Conservation (phyloP, 2,329 filamentous ascomycete genomes). For the Triangularia setosa region DNA sequence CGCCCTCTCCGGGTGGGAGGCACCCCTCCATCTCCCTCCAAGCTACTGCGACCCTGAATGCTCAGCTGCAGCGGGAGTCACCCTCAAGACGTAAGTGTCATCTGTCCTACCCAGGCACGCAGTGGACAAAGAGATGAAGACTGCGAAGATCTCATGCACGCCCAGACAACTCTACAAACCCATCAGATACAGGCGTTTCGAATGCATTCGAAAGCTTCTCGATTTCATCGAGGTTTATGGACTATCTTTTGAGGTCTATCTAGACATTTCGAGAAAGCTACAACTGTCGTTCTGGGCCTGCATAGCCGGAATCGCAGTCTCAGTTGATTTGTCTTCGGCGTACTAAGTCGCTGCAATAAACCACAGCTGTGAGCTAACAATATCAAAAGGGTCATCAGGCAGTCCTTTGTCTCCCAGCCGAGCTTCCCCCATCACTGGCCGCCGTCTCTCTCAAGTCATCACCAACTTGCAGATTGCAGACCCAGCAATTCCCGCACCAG, state of each 20-base stretch:
- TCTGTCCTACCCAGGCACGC: slow-evolving; percentile 23
- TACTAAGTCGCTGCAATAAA: neutral
- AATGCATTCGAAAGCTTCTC: too few species aligned
- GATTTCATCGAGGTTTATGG: too few species aligned
- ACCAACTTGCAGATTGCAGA: slow-evolving; percentile 74
- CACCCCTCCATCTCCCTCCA: slow-evolving; percentile 65
- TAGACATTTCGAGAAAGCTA: too few species aligned
- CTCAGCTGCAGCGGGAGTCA: slow-evolving; percentile 62
- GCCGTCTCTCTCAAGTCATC: slow-evolving; percentile 64
- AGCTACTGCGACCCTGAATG: slow-evolving; percentile 73
- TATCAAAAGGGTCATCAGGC: slow-evolving; percentile 45
- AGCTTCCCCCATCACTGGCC: slow-evolving; percentile 46
- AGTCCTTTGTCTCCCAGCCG: slow-evolving; percentile 47
- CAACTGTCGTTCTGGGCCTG: neutral
- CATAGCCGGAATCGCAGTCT: neutral
- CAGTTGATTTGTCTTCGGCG: neutral
- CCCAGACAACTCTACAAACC: neutral
- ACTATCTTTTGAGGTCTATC: neutral
- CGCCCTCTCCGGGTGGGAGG: slow-evolving; percentile 57
- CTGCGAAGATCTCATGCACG: neutral
- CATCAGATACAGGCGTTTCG: neutral
- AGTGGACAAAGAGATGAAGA: neutral
- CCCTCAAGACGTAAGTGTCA: slow-evolving; percentile 50
- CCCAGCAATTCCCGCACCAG: slow-evolving; percentile 61
- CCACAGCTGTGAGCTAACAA: neutral